Base-by-base conservation (phyloP, 768 basidiomycete species). In the Royoungia palumana region DNA sequence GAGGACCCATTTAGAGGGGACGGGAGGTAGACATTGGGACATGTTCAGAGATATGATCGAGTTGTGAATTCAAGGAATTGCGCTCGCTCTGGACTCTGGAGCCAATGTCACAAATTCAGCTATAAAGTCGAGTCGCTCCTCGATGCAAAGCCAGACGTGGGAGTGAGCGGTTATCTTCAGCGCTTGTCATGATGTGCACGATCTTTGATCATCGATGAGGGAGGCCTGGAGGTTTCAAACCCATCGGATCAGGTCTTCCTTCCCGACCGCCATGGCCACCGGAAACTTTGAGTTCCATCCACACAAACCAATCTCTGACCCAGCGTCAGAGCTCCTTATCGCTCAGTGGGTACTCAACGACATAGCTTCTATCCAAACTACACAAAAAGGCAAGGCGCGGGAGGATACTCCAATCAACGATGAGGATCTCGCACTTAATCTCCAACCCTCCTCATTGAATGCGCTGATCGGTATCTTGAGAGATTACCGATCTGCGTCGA, bases 291-390 rank as follows among this genome's bases (percentile, higher is more conserved):
- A 62, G 49, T 16, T 24, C 35, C 49, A 53, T 12, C 35, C 19
- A 51, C 12, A 30, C 37, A 53, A 44, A 11, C 39, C 17, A 25
- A 16, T 4, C 41, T 17, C 24, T 12, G 76, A 79, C 50, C n/a
- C 59, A 3, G 70, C 66, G 10, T 70, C 72, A 17, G 61, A 70
- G 20, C 56, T 71, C 8, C 65, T 80, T 37, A 68, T 75, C 30
- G 69, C 72, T 1, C 64, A 72, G 45, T 67, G 78, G 37, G 54
- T 58, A 4, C 67, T 78, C 28, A 61, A 70, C n/a, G 77, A 79
- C 47, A 67, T 76, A 19, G 67, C 62, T 19, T 62, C 62, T 12
- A 46, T 75, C 16, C 66, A 70, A 14, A 52, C 64, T 19, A 39
- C 55, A 0, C 55, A 63, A 12, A 78, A 78, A 49, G 74, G 74